Evolutionary conservation across 2,329 filamentous ascomycete genomes (phyloP).

Genomic region (Bipolaris gigantea): DNA sequence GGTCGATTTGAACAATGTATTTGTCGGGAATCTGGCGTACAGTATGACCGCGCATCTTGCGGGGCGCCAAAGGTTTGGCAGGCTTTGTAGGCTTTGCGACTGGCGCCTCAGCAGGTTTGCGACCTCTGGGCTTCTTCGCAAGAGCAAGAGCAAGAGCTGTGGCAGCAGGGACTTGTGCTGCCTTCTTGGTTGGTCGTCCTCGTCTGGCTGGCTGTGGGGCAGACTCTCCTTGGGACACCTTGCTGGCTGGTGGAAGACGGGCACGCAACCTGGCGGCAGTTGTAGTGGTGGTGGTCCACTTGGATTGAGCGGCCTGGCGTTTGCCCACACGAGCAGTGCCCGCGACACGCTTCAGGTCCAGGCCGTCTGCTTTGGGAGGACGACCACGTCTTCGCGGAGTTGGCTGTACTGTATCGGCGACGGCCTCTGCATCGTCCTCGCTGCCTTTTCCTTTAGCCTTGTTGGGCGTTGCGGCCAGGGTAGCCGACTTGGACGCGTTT

Average conservation of each 20-base stretch:
- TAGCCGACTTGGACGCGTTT: conserved; percentile 4
- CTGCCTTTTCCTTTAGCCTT: conserved; percentile 14
- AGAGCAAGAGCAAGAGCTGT: too few relatives aligned
- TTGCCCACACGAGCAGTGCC: conserved; percentile 30
- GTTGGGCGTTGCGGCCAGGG: conserved; percentile 9
- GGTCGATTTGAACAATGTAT: conserved; percentile 11
- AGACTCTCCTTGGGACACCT: conserved; percentile 4
- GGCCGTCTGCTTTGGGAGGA: conserved; percentile 12
- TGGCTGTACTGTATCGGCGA: conserved; percentile 1
- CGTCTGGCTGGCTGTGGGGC: conserved; percentile 18
- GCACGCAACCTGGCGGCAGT: conserved; percentile 21
- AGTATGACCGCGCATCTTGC: conserved; percentile 33
- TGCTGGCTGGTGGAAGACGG: conserved; percentile 20
- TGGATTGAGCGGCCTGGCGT: conserved; percentile 14
- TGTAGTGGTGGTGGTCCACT: not conserved
- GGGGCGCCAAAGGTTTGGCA: conserved; percentile 16
- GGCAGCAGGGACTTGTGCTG: conserved; percentile 2
- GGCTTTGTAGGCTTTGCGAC: conserved; percentile 8
- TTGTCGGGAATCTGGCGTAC: conserved; percentile 33
- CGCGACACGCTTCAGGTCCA: conserved; percentile 20
- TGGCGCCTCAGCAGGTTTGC: conserved; percentile 13
- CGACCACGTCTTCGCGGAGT: conserved; percentile 20
- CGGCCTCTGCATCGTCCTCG: conserved; percentile 3
- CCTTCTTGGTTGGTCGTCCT: conserved; percentile 21
- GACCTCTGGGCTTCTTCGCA: conserved; percentile 1